Base-by-base conservation (phyloP, 306 rosid genomes). In the Rosa multiflora region DNA sequence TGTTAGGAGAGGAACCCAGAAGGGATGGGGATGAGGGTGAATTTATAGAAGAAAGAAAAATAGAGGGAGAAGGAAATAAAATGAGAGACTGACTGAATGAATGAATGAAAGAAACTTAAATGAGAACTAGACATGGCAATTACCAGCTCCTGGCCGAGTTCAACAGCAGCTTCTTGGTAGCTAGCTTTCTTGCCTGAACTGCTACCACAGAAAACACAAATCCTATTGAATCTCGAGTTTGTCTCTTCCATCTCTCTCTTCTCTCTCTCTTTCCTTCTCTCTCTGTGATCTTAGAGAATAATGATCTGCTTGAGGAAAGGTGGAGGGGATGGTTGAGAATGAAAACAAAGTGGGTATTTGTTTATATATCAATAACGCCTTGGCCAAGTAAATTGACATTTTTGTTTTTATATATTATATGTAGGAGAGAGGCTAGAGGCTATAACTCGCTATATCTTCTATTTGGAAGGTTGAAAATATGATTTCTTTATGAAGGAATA, bases 191-290 rank as follows among this genome's bases (percentile, higher is more conserved):
- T 95, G 15, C 99, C 99, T 2, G 99, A 89, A 80, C 96, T 93
- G 90, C 99, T 95, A 29, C 99, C 99, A 87, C 99, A 95, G 76
- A 91, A 95, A 9, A 95, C 99, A 82, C 99, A 92, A 81, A 95
- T 92, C 80, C 98, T 88, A 85, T 87, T 85, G 87, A 95, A 95
- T 89, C 85, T 95, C 10, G 99, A 93, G 80, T 89, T 86, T 29
- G 83, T 84, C 67, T 87, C 97, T 87, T 91, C 99, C 98, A 92
- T 93, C 4, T 70, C 79, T 70, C 20, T 53, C 37, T 5, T 49
- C 14, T 89, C 4, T 21, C 0, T 62, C n/a, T 63, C 59, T 75
- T 23, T 62, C 67, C 39, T 70, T 68, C 29, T 76, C 62, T 76
- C 59, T 46, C 63, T 70, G 20, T 63, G 40, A 76, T 76, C 51